A percentile compares a stretch with the other conserved stretches of the same genome.
phyloP scores from a whole-genome alignment of 139 green algal species.

The Raphidocelis subcapitata region DNA sequence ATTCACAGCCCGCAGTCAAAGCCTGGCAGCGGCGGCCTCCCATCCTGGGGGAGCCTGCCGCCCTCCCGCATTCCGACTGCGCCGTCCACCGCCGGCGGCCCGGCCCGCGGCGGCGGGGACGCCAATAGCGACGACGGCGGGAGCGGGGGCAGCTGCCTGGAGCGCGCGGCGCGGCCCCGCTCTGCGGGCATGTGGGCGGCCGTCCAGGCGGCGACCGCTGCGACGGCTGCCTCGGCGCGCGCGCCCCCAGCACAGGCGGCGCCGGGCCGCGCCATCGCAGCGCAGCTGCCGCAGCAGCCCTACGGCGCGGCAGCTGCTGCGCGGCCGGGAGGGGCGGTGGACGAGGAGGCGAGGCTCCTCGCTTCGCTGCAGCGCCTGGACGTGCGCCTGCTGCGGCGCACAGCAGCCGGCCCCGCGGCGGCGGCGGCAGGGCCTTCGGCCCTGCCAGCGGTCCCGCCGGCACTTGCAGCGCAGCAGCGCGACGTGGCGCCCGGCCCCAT shows the following conservation, averaged over 20 bases:
- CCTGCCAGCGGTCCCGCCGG: background rate
- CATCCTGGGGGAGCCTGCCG: no score
- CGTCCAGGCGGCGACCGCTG: background rate
- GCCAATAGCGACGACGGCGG: no score
- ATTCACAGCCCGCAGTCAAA: no score
- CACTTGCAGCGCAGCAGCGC: background rate
- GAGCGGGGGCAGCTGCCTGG: no score
- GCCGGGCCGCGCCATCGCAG: background rate
- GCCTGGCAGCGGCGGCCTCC: no score
- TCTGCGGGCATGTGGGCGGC: no score
- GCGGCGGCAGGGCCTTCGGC: background rate
- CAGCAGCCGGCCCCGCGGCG: background rate
- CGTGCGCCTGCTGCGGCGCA: background rate
- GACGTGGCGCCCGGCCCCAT: background rate
- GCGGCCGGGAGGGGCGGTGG: conserved; percentile 11
- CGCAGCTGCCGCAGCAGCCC: background rate
- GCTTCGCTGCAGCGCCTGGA: conserved; percentile 40
- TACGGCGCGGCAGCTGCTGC: background rate
- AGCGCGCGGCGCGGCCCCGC: no score
- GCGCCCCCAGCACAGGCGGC: background rate
- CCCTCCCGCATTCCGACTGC: no score
- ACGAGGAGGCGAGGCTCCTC: conserved; percentile 47
- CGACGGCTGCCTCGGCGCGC: background rate
- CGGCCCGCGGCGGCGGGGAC: no score
- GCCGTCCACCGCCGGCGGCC: no score